A percentile compares a stretch with the other conserved stretches of the same genome.
Conservation (phyloP, 495 filamentous ascomycete species). For the Letharia columbiana region DNA sequence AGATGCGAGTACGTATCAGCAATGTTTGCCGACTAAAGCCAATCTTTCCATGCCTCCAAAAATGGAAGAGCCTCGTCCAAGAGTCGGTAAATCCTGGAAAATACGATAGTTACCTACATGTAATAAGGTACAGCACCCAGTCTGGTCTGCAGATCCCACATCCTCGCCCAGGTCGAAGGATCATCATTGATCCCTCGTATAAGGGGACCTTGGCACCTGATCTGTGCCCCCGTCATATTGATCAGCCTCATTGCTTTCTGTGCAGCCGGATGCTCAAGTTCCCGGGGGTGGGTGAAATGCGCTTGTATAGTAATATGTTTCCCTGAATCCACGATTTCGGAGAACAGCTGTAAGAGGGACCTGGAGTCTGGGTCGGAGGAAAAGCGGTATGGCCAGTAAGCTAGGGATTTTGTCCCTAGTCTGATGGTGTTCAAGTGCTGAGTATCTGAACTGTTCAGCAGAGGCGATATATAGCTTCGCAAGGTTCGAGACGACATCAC, state of each 20-base stretch:
- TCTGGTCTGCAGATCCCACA: conserved; percentile 4
- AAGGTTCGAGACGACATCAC: conserved; percentile 2
- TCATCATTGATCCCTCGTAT: conserved; percentile 6
- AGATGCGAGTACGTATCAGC: neutral
- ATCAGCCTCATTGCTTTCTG: conserved; percentile 1
- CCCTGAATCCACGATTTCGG: neutral
- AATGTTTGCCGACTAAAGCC: no score
- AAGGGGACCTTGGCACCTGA: conserved; percentile 5
- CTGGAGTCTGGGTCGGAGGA: neutral
- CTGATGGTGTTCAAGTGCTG: neutral
- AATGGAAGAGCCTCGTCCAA: no score
- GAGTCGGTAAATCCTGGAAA: no score
- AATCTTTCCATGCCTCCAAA: no score
- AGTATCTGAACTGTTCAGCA: neutral
- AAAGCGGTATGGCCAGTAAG: conserved; percentile 6
- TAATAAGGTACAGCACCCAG: conserved; percentile 1
- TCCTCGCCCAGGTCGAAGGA: neutral
- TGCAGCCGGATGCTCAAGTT: neutral
- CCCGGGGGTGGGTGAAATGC: conserved; percentile 5
- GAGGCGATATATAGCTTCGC: neutral
- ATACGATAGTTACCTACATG: neutral
- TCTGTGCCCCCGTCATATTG: neutral
- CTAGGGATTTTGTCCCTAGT: conserved; percentile 1
- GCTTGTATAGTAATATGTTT: conserved; percentile 4
- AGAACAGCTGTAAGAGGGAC: neutral